Evolutionary conservation across 1,284 basidiomycete genomes (phyloP).

Genomic region (Mixia osmundae): DNA sequence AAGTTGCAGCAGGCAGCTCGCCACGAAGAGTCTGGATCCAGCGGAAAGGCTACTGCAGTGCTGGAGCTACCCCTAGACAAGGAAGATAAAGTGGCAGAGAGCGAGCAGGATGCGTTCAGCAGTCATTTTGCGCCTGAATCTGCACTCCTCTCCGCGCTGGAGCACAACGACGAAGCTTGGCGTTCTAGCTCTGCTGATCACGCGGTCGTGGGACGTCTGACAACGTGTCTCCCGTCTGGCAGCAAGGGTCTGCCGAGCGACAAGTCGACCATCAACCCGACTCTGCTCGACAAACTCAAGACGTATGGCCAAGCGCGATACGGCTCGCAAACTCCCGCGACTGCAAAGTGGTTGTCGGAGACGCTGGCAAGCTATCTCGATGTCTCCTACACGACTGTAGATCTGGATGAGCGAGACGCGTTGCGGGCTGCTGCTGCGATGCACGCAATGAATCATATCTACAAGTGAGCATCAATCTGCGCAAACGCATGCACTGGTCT

Average conservation of each 20-base stretch:
- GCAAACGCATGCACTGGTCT: neutral
- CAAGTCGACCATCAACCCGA: constrained; percentile 10
- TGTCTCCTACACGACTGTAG: constrained; percentile 40
- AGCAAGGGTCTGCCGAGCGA: neutral
- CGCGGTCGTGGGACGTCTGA: constrained; percentile 19
- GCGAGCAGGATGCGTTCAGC: constrained; percentile 13
- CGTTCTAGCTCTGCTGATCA: neutral
- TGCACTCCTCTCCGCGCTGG: neutral
- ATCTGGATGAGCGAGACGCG: constrained; percentile 26
- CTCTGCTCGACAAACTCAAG: constrained; percentile 12
- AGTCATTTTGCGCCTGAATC: constrained; percentile 3
- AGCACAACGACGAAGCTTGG: constrained; percentile 1
- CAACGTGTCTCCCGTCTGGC: neutral
- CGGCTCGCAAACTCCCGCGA: constrained; percentile 15
- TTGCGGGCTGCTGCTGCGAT: constrained; percentile 43
- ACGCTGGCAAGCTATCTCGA: constrained; percentile 35
- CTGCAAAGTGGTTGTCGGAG: constrained; percentile 26
- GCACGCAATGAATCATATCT: constrained; percentile 61
- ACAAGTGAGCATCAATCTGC: constrained; percentile 34
- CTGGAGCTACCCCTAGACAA: constrained; percentile 7
- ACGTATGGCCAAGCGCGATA: constrained; percentile 11
- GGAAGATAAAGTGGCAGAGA: constrained; percentile 15
- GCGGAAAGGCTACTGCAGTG: constrained; percentile 18
- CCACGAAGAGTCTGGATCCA: constrained; percentile 21
- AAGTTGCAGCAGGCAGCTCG: constrained; percentile 14